These are phyloP conservation scores for Mycena pura DNA, from an alignment of 768 basidiomycete species.

Conservation along the genomic window DNA sequence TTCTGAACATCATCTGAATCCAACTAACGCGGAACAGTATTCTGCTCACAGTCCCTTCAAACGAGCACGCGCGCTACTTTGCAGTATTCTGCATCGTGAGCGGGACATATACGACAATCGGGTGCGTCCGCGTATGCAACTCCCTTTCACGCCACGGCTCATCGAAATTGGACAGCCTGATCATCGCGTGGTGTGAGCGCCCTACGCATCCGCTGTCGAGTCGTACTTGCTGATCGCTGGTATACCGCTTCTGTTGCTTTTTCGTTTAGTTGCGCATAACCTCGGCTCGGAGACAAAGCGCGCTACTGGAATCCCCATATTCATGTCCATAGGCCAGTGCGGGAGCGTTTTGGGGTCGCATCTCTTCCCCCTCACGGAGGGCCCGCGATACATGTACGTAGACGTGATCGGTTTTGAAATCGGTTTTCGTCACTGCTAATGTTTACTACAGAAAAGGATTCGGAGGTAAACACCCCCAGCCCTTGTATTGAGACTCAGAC, in stretches of 20 bases:
- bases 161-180: constrained; percentile 42
- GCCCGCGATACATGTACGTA: constrained; percentile 69
- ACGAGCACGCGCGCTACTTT: constrained; percentile 74
- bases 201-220: neutral
- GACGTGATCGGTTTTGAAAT: neutral
- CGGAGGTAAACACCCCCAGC: constrained; percentile 43
- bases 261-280: constrained; percentile 69
- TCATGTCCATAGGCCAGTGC: constrained; percentile 82
- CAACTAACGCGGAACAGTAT: constrained; percentile 43
- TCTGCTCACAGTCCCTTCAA: constrained; percentile 58
- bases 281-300: constrained; percentile 80
- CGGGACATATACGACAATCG: constrained; percentile 80
- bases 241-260: neutral
- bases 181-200: constrained; percentile 82
- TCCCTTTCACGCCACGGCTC: neutral
- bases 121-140: constrained; percentile 30
- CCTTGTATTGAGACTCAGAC: constrained; percentile 1
- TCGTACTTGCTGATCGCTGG: too few relatives aligned
- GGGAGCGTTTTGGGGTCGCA: constrained; percentile 81
- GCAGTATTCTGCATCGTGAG: constrained; percentile 79
- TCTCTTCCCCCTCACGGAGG: constrained; percentile 68
- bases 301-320: constrained; percentile 77
- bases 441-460: constrained; percentile 58
- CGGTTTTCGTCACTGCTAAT: neutral
- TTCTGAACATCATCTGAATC: neutral